phyloP scores from a whole-genome alignment of 345 rosid genomes.

The Psidium friedrichsthalianum region DNA sequence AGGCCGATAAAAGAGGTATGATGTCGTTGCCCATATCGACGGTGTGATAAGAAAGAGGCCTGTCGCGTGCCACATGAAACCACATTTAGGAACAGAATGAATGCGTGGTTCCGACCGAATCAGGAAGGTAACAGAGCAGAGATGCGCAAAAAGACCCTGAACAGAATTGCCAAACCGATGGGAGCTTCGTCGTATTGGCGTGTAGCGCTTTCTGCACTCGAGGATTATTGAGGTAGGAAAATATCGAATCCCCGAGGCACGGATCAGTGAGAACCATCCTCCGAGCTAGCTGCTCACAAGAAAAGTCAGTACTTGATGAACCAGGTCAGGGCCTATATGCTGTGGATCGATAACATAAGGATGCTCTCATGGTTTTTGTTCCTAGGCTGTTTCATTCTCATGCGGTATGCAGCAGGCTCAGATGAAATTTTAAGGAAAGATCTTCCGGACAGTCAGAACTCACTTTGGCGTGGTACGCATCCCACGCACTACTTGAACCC shows the following conservation, averaged over 20 bases:
- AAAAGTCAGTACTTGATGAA: background rate
- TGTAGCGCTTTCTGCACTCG: background rate
- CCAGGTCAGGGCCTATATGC: background rate
- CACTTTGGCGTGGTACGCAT: background rate
- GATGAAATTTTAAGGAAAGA: background rate
- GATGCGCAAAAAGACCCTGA: background rate
- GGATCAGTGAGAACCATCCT: conserved; percentile 6
- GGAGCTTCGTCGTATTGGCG: background rate
- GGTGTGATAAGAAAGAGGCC: background rate
- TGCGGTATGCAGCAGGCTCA: background rate
- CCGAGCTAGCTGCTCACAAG: conserved; percentile 7
- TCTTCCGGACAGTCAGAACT: background rate
- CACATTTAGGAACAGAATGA: background rate
- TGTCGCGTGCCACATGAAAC: background rate
- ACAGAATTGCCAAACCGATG: background rate
- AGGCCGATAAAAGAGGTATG: background rate
- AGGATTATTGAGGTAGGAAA: conserved; percentile 11
- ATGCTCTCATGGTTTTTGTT: background rate
- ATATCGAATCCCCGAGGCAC: conserved; percentile 10
- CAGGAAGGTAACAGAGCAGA: background rate
- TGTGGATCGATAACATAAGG: background rate
- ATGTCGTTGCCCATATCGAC: background rate
- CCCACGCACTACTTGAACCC: background rate
- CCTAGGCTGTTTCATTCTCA: background rate
- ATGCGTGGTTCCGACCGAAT: background rate